Evolutionary conservation across 2,329 filamentous ascomycete genomes (phyloP), one percentile per base, ranked within the genome.

Genomic region (Cladosporium sp.): DNA sequence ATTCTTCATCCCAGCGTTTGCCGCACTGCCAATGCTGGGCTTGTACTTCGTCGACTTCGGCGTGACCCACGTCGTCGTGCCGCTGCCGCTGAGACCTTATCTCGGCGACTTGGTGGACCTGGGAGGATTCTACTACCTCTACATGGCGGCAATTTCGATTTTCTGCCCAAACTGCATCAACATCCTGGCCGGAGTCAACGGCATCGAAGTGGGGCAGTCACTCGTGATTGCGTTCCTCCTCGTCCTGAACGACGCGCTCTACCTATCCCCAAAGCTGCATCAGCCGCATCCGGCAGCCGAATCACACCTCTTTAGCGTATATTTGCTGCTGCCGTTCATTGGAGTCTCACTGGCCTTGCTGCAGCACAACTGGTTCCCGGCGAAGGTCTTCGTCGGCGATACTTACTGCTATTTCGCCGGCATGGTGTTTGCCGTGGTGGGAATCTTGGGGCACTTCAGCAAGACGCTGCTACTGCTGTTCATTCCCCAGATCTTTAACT

Each of bases 341-440:
- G 93, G 90, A 46, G 93, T 96, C 50, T 96, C 90, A 7, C 72
- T 87, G 46, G 93, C 93, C 8, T 79, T 98, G 13, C 81, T 93
- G 65, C 82, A 74, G 68, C 91, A 98, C 75, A 98, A 98, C 72
- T 95, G 90, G 88, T 98, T 90, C 67, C 93, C 93, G 0, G 89
- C 92, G 19, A 85, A 84, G 63, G 93, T 97, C 9, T 98, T 98
- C 66, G 92, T 97, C 9, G 93, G 93, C 52, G 93, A 98, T 71
- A 98, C 93, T 3, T 98, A 97, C 78, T 98, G 93, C 79, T 98
- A 98, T 74, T 96, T 98, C 70, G 93, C 93, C 0, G 93, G 93
- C 60, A 98, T 98, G 90, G 88, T 97, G 37, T 98, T 98, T 68
- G 93, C 92, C 50, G 91, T 96, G 42, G 93, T 97, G 59, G 90